Conservation (phyloP, 2,329 filamentous ascomycete species). For the Alternaria gaisen region DNA sequence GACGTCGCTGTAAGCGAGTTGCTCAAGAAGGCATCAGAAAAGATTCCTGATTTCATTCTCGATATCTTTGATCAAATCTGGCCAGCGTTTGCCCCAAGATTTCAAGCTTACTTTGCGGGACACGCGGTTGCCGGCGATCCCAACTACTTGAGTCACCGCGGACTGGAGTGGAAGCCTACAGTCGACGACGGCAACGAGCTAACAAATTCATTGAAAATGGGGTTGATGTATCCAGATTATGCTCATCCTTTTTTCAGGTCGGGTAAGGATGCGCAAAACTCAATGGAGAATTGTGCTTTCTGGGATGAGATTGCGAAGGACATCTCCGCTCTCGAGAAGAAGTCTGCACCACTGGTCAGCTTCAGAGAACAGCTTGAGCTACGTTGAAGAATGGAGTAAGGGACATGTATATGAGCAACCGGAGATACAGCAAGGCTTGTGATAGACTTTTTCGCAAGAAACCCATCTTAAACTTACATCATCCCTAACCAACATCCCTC, state of each 20-base stretch:
- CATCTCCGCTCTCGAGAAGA: not conserved
- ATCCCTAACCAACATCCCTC: too few relatives aligned
- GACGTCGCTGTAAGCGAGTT: not conserved
- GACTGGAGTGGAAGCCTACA: not conserved
- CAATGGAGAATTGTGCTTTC: not conserved
- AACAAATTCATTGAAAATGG: not conserved
- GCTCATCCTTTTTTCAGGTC: fast-evolving
- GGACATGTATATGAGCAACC: not conserved
- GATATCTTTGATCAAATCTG: fast-evolving
- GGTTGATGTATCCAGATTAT: fast-evolving
- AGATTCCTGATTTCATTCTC: not conserved
- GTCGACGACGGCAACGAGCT: not conserved
- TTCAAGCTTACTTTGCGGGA: not conserved
- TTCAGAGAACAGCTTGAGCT: not conserved
- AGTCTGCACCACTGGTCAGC: not conserved
- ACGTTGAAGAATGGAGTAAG: not conserved
- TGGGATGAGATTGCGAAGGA: not conserved
- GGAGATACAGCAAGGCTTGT: not conserved
- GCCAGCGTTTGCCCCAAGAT: fast-evolving
- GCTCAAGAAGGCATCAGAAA: not conserved
- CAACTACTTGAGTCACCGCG: fast-evolving
- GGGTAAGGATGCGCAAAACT: not conserved
- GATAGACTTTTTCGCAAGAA: not conserved
- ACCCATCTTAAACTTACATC: not conserved
- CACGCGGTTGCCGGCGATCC: not conserved